Percentiles rank a stretch among this genome's conserved stretches.
Conservation (phyloP, 352 stramenopile species). For the Pelagophyceae sp. region DNA sequence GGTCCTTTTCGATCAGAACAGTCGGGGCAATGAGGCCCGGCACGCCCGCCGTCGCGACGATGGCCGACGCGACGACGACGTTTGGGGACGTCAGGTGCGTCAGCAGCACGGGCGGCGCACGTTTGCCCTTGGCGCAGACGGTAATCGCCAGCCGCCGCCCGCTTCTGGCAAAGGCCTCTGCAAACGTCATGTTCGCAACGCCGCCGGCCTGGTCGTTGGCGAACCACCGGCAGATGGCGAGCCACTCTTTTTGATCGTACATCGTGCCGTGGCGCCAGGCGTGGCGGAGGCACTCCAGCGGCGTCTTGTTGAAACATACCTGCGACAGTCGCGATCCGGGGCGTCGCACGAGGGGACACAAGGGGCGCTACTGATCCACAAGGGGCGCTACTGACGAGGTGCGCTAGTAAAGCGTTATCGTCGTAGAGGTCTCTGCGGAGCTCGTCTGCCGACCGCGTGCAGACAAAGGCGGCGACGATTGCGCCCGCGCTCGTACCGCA, state of each 20-base stretch:
- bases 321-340: too few species aligned
- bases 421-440: conserved; percentile 44
- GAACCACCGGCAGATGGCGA: conserved; percentile 38
- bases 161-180: conserved; percentile 59
- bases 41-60: conserved; percentile 51
- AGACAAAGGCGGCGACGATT: conserved; percentile 53
- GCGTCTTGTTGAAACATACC: conserved; percentile 50
- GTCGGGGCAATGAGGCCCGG: conserved; percentile 56
- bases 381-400: too few species aligned
- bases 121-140: conserved; percentile 55
- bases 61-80: conserved; percentile 52
- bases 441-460: conserved; percentile 53
- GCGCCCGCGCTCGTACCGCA: conserved; percentile 54
- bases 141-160: conserved; percentile 54
- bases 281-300: conserved; percentile 41
- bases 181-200: conserved; percentile 54
- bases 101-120: conserved; percentile 54
- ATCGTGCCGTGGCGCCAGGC: conserved; percentile 43
- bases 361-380: too few species aligned
- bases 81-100: conserved; percentile 59
- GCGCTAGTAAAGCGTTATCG: conserved; percentile 15
- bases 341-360: too few species aligned
- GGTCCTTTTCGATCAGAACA: conserved; percentile 52
- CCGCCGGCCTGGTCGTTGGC: neutral
- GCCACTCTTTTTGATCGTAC: conserved; percentile 51